Conservation (phyloP, 208 protist genomes). For the Wallacemonas collosoma region DNA sequence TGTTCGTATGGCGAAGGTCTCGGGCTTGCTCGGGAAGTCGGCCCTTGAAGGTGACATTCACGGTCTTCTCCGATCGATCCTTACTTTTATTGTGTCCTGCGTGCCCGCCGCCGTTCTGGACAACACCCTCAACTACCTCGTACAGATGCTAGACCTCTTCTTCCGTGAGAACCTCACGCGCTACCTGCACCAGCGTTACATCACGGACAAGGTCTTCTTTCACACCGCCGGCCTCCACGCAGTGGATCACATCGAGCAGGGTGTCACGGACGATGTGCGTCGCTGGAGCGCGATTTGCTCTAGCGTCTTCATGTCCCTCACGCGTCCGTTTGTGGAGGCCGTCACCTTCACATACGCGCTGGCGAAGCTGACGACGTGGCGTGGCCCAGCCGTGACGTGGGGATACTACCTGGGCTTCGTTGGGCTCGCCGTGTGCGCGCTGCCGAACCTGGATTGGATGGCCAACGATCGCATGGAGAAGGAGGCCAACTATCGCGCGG, state of each 20-base stretch:
- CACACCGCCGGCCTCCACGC: constrained; percentile 47
- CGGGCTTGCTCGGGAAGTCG: constrained; percentile 28
- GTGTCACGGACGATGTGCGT: constrained; percentile 66
- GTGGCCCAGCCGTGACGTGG: constrained; percentile 29
- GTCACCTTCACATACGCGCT: constrained; percentile 55
- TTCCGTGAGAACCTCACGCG: constrained; percentile 61
- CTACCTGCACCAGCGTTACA: constrained; percentile 65
- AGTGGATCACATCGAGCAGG: constrained; percentile 63
- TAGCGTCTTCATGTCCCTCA: constrained; percentile 43
- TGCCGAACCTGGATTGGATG: constrained; percentile 55
- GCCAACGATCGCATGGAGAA: constrained; percentile 42
- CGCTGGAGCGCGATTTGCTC: constrained; percentile 39
- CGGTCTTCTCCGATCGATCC: constrained; percentile 27
- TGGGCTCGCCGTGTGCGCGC: constrained; percentile 22
- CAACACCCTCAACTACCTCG: constrained; percentile 56
- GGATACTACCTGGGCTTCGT: constrained; percentile 52
- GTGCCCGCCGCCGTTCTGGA: constrained; percentile 56
- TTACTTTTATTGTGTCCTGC: constrained; percentile 38
- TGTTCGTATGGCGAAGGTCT: constrained; percentile 38
- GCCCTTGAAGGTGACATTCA: constrained; percentile 39
- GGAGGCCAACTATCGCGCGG: constrained; percentile 46
- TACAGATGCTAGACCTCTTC: constrained; percentile 51
- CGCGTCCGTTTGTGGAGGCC: constrained; percentile 54
- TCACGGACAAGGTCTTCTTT: constrained; percentile 70
- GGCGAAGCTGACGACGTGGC: constrained; percentile 26